These are phyloP conservation scores for Rhazya stricta DNA, from an alignment of 257 asterid species.

Conservation along the genomic window DNA sequence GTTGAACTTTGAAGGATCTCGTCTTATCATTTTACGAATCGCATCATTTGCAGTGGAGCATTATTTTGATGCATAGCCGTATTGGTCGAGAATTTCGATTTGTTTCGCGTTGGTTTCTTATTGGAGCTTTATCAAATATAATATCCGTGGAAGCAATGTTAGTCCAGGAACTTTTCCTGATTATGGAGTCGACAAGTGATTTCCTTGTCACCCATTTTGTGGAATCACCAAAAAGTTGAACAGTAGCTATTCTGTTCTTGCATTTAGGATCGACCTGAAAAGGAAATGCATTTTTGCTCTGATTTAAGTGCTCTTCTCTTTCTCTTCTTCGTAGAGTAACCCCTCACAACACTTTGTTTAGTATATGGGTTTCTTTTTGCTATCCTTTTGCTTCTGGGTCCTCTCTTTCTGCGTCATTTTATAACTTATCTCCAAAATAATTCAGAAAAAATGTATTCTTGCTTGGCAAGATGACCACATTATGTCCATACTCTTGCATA, in stretches of 20 bases:
- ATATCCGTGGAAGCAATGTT: background rate
- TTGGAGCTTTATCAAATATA: background rate
- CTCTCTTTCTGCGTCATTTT: background rate
- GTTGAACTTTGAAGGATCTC: background rate
- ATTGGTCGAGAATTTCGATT: background rate
- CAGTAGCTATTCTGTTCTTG: background rate
- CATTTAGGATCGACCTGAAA: background rate
- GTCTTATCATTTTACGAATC: background rate
- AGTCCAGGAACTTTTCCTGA: background rate
- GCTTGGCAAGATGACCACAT: background rate
- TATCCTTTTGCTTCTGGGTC: background rate
- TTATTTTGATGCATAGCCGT: background rate
- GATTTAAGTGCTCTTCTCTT: background rate
- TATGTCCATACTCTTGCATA: background rate
- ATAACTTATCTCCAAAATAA: background rate
- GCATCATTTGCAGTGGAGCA: background rate
- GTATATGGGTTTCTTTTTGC: background rate
- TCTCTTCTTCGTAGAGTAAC: background rate
- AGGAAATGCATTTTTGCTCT: background rate
- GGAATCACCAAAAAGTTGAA: background rate
- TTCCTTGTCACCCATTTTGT: conserved; percentile 2
- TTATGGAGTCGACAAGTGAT: background rate
- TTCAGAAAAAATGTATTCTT: background rate
- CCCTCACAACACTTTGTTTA: background rate
- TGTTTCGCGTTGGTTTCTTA: background rate